phyloP scores from a whole-genome alignment of 108 stramenopile genomes.

The Cyclostephanos tholiformis region DNA sequence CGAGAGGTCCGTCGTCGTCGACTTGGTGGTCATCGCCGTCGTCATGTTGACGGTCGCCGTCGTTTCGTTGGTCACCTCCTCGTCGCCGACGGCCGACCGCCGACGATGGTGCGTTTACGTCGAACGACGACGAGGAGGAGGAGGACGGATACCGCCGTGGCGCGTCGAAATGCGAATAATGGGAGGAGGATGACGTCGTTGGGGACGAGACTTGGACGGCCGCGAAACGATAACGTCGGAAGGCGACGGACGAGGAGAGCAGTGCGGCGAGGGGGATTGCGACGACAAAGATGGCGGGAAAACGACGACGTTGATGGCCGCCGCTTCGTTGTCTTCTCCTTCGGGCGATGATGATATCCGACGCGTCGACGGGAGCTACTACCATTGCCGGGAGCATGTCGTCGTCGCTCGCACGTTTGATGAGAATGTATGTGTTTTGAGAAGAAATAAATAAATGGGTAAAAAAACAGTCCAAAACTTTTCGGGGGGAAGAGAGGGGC shows the following conservation, averaged over 20 bases:
- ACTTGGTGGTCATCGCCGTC: background rate
- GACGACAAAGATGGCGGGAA: too few relatives aligned
- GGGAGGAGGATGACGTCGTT: background rate
- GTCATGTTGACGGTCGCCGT: background rate
- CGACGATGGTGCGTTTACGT: background rate
- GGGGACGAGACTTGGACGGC: background rate
- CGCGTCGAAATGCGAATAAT: background rate
- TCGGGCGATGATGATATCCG: too few relatives aligned
- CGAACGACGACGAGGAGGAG: background rate
- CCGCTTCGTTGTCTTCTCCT: too few relatives aligned
- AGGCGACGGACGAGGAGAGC: background rate
- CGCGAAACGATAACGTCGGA: background rate
- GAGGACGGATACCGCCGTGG: background rate
- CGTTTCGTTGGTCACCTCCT: background rate
- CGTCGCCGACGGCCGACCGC: too few relatives aligned
- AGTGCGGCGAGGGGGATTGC: background rate
- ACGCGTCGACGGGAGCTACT: too few relatives aligned
- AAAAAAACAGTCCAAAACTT: too few relatives aligned
- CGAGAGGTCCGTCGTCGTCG: slow-evolving; percentile 8
- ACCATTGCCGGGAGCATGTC: too few relatives aligned
- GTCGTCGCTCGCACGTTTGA: too few relatives aligned
- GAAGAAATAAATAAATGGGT: too few relatives aligned
- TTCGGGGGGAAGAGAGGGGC: too few relatives aligned
- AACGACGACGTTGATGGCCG: too few relatives aligned
- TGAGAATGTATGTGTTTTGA: too few relatives aligned